These are phyloP conservation scores for Cucurbita moschata DNA, from an alignment of 306 rosid species.

Conservation along the genomic window DNA sequence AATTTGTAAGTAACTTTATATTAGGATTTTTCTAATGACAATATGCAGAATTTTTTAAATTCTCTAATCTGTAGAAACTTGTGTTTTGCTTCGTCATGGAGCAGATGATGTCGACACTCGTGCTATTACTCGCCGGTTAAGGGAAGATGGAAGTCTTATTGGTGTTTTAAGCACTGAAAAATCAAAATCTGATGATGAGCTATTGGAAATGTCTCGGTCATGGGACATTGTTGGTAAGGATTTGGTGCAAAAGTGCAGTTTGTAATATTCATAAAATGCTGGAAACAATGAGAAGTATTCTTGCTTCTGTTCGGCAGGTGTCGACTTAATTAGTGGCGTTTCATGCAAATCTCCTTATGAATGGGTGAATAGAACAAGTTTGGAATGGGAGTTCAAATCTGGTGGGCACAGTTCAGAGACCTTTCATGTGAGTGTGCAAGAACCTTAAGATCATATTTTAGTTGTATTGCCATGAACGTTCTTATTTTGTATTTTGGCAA, in stretches of 20 bases:
- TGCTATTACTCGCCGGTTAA: conserved; percentile 79
- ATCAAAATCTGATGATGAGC: conserved; percentile 68
- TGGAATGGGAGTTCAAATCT: conserved; percentile 55
- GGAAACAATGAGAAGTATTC: neutral
- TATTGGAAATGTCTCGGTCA: conserved; percentile 59
- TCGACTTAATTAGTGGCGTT: conserved; percentile 89
- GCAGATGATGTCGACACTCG: conserved; percentile 94
- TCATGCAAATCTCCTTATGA: conserved; percentile 69
- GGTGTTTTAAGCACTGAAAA: conserved; percentile 87
- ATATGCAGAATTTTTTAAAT: neutral
- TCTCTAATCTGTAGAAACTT: neutral
- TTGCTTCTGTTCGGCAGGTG: conserved; percentile 34
- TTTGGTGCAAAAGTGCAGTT: neutral
- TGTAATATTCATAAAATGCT: neutral
- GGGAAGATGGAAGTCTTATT: conserved; percentile 90
- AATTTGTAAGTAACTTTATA: conserved; percentile 48
- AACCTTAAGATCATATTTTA: neutral
- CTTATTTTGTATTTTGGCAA: neutral
- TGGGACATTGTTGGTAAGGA: conserved; percentile 94
- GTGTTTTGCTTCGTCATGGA: conserved; percentile 16
- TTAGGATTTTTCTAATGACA: neutral
- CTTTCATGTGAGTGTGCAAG: conserved; percentile 40
- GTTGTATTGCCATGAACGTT: neutral
- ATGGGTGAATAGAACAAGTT: conserved; percentile 61
- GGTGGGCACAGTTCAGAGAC: conserved; percentile 21